phyloP scores from a whole-genome alignment of 169 alveolate genomes.

The Cyclospora cayetanensis region DNA sequence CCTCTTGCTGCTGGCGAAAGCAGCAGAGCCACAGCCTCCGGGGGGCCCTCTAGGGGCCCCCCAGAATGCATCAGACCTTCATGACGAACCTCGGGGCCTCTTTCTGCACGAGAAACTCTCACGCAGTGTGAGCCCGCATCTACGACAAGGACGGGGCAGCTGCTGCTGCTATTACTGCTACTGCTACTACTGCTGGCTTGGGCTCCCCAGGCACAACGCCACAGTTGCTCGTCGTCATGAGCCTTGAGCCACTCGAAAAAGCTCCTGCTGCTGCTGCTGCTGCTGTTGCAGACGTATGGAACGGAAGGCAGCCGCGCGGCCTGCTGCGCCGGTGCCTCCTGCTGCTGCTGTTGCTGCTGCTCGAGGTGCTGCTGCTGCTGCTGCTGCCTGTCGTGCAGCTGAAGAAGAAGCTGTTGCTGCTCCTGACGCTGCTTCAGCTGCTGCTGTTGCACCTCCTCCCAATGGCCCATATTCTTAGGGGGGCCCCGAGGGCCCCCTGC shows the following conservation, averaged over 20 bases:
- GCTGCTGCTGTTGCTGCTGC: not conserved
- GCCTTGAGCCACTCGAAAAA: slow-evolving; percentile 19
- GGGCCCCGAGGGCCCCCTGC: not conserved
- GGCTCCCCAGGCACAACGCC: slow-evolving; percentile 19
- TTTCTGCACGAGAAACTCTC: slow-evolving; percentile 7
- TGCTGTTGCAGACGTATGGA: not conserved
- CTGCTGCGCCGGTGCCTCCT: not conserved
- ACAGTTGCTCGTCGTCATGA: not conserved
- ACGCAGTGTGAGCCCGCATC: not conserved
- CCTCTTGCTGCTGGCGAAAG: not conserved
- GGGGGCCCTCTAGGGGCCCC: not conserved
- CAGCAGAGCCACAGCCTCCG: not conserved
- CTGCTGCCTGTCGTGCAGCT: not conserved
- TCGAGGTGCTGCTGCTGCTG: not conserved
- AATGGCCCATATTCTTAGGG: not conserved
- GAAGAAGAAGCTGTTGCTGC: not conserved
- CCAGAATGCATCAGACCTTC: no score
- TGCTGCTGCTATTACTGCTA: not conserved
- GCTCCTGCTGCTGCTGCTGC: slow-evolving; percentile 28
- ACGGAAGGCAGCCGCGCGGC: not conserved
- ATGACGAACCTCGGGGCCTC: slow-evolving; percentile 3
- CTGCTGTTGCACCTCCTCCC: not conserved
- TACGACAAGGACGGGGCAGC: not conserved
- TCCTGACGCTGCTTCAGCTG: not conserved
- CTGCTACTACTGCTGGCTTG: not conserved